Conservation (phyloP, 805 yeast genomes). For the Cyberlindnera mycetangii region DNA sequence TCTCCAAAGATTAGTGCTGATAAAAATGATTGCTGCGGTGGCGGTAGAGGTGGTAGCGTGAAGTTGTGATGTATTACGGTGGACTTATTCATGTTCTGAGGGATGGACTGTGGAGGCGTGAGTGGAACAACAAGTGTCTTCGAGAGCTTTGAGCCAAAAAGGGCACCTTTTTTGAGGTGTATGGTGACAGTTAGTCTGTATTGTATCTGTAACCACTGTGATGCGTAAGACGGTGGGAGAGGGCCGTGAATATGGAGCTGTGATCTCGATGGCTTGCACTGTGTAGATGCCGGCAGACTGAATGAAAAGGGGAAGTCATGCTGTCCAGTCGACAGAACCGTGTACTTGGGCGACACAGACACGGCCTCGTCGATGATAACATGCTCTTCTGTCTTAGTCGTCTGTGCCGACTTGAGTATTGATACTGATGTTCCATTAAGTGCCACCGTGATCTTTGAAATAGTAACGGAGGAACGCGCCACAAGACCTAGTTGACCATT, state of each 20-base stretch:
- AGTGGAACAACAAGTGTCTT: constrained; percentile 10
- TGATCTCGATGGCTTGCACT: constrained; percentile 9
- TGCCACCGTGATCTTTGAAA: constrained; percentile 8
- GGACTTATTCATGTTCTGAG: constrained; percentile 6
- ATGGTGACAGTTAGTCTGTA: constrained; percentile 8
- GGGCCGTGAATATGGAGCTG: constrained; percentile 12
- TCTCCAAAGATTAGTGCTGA: constrained; percentile 9
- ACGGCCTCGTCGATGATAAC: constrained; percentile 10
- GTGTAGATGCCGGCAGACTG: constrained; percentile 10
- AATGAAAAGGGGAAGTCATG: constrained; percentile 15
- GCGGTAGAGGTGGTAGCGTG: constrained; percentile 5
- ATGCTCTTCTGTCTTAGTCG: constrained; percentile 9
- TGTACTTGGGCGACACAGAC: constrained; percentile 10
- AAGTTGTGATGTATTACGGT: constrained; percentile 7
- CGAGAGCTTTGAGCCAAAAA: constrained; percentile 9
- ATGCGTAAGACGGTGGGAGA: constrained; percentile 12
- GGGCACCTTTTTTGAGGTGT: constrained; percentile 6
- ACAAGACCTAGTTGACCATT: constrained; percentile 7
- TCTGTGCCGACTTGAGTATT: neutral
- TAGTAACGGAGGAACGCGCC: constrained; percentile 7
- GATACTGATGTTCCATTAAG: constrained; percentile 8
- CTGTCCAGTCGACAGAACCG: constrained; percentile 7
- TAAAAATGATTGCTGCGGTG: constrained; percentile 12
- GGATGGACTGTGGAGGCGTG: constrained; percentile 10
- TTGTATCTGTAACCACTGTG: constrained; percentile 11